Base-by-base conservation (phyloP, 2,329 filamentous ascomycete species). In the Aspergillus sp. region DNA sequence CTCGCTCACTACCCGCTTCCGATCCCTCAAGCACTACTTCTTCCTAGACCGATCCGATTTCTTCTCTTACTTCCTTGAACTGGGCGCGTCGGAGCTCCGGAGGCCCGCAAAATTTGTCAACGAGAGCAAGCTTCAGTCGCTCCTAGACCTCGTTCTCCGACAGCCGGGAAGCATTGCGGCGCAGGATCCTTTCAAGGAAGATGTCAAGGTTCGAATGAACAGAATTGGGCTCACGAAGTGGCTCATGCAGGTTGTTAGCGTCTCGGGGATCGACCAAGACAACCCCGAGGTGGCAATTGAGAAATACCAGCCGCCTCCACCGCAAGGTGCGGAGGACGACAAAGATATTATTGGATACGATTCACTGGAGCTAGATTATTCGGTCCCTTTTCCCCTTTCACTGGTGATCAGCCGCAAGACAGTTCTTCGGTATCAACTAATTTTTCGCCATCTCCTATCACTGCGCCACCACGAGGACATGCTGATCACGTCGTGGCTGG, bases 1-100 rank as follows among this genome's bases (percentile, higher is more conserved):
- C 54, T 84, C 84, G 8, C 73, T 98, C 4, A 88, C 89, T 1
- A 82, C 84, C 16, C 77, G 91, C 24, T 71, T 98, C 35, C 78
- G 82, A 28, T 96, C 89, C 10, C 69, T 98, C 24, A 98, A 98
- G 58, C 91, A 98, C 61, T 98, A 98, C 66, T 98, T 96, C 68
- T 98, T 98, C 69, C 78, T 98, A 41, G 89, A 96, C 49, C 82
- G 88, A 6, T 95, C 91, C 20, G 91, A 98, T 58, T 98, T 94
- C 66, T 96, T 98, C 60, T 86, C 86, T 2, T 93, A 96, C 61
- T 98, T 98, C 58, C 78, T 98, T 38, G 91, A 98, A 54, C 77
- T 98, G 13, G 80, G 86, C 34, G 72, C 82, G 17, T 88, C 86
- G 1, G 91, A 98, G 61, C 71, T 98, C 37, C 82, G 85, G 49